Evolutionary conservation across 176 grass and related monocot genomes (phyloP).

Genomic region (Pharus latifolius): DNA sequence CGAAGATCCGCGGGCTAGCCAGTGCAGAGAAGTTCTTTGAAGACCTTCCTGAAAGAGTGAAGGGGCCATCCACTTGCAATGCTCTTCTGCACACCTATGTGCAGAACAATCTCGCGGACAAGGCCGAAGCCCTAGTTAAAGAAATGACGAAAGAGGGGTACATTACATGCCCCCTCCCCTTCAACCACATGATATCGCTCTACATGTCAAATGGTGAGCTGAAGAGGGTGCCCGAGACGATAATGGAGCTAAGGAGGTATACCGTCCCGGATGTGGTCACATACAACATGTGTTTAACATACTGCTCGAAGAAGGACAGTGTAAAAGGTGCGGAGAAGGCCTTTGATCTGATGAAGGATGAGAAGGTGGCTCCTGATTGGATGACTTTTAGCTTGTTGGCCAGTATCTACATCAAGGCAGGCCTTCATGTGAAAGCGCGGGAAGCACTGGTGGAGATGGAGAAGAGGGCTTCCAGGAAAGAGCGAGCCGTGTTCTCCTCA

Average conservation of each 20-base stretch:
- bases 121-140: slow-evolving; percentile 63
- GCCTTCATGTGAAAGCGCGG: slow-evolving; percentile 35
- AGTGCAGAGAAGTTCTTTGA: slow-evolving; percentile 86
- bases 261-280: slow-evolving; percentile 50
- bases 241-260: slow-evolving; percentile 56
- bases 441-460: slow-evolving; percentile 61
- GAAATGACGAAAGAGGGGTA: slow-evolving; percentile 55
- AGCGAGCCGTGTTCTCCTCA: slow-evolving; percentile 44
- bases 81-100: slow-evolving; percentile 70
- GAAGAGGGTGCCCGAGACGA: slow-evolving; percentile 42
- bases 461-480: slow-evolving; percentile 49
- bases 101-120: slow-evolving; percentile 30
- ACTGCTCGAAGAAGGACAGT: slow-evolving; percentile 51
- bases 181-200: slow-evolving; percentile 83
- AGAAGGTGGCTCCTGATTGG: slow-evolving; percentile 50
- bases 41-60: slow-evolving; percentile 79
- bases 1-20: slow-evolving; percentile 54
- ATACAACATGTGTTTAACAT: slow-evolving; percentile 68
- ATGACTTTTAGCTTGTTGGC: slow-evolving; percentile 70
- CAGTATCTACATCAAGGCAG: slow-evolving; percentile 57
- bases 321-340: slow-evolving; percentile 43
- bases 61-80: slow-evolving; percentile 47
- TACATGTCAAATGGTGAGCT: slow-evolving; percentile 55
- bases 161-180: slow-evolving; percentile 52
- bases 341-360: slow-evolving; percentile 42